Conservation (phyloP, 2,329 filamentous ascomycete species). For the Aureobasidium zeae region DNA sequence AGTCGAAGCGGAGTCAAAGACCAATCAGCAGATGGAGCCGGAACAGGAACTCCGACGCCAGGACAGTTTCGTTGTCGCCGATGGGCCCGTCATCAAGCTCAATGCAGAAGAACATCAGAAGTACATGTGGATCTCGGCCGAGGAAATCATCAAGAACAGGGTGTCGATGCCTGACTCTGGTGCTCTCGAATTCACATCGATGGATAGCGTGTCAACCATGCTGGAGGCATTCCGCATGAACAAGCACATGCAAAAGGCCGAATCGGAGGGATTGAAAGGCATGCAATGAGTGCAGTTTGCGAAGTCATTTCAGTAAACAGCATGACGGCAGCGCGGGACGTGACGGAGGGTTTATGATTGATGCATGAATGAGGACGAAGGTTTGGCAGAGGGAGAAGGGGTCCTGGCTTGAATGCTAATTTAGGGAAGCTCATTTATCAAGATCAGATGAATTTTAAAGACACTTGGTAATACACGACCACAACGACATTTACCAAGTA, state of each 20-base stretch:
- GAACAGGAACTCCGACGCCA: slow-evolving; percentile 11
- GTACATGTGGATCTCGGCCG: slow-evolving; percentile 33
- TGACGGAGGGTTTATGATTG: no score
- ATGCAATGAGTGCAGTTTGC: no score
- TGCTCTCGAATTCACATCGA: slow-evolving; percentile 28
- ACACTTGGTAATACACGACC: no score
- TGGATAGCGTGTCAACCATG: slow-evolving; percentile 11
- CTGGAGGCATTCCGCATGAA: slow-evolving; percentile 18
- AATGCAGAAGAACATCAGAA: slow-evolving; percentile 36
- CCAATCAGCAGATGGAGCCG: background rate
- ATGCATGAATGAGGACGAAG: no score
- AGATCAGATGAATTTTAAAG: no score
- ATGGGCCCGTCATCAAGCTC: slow-evolving; percentile 20
- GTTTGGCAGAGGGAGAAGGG: no score
- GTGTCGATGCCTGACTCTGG: slow-evolving; percentile 21
- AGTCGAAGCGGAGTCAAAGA: slow-evolving; percentile 11
- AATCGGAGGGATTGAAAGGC: no score
- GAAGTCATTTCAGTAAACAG: no score
- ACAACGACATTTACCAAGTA: no score
- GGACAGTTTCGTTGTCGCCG: slow-evolving; percentile 5
- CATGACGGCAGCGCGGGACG: no score
- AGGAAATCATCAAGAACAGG: slow-evolving; percentile 29
- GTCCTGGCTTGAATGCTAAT: no score
- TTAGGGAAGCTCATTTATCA: no score
- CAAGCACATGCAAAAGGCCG: slow-evolving; percentile 13